phyloP scores from a whole-genome alignment of 192 early-diverging fungal genomes.

The Backusella macrospora region DNA sequence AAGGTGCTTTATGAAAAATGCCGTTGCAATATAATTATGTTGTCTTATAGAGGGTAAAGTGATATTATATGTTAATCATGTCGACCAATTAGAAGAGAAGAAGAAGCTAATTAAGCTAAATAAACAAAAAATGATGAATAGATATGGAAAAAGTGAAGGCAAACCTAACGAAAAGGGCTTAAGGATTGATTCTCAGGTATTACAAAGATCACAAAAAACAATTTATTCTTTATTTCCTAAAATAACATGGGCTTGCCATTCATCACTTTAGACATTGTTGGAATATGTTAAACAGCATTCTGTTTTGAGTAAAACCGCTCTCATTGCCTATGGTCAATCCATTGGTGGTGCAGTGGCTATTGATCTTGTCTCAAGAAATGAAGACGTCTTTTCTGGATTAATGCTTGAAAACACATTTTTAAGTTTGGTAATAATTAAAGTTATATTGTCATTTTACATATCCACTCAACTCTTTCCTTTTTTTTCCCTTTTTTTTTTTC shows the following conservation, averaged over 20 bases:
- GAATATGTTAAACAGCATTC: conserved; percentile 83
- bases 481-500: too few relatives aligned
- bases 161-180: conserved; percentile 85
- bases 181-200: conserved; percentile 81
- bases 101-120: not conserved
- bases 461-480: not conserved
- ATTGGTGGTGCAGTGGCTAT: conserved; percentile 98
- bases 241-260: not conserved
- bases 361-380: conserved; percentile 77
- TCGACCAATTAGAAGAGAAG: too few relatives aligned
- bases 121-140: conserved; percentile 23
- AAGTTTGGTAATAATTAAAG: conserved; percentile 61
- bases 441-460: not conserved
- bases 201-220: not conserved
- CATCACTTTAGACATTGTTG: conserved; percentile 63
- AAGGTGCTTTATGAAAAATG: conserved; percentile 65
- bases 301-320: conserved; percentile 69
- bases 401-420: conserved; percentile 96
- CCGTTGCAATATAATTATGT: conserved; percentile 91
- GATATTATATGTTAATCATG: too few relatives aligned
- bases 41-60: conserved; percentile 91
- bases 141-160: conserved; percentile 90
- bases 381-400: conserved; percentile 75
- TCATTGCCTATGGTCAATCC: conserved; percentile 93
- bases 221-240: not conserved